phyloP scores from a whole-genome alignment of 2,329 filamentous ascomycete genomes.

The Trichoderma harzianum region DNA sequence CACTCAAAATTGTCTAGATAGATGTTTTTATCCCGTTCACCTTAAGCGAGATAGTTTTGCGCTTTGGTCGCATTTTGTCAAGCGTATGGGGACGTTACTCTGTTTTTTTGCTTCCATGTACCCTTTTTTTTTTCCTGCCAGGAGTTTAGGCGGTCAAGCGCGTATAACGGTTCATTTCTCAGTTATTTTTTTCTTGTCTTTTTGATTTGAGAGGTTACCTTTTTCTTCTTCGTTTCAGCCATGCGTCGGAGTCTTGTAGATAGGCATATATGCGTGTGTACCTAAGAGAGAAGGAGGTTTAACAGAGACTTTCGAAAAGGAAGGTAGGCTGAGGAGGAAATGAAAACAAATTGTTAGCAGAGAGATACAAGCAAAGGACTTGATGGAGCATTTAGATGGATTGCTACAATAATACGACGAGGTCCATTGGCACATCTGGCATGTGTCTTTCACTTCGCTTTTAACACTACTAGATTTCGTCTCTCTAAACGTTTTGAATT shows the following conservation, averaged over 20 bases:
- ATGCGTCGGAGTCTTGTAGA: neutral
- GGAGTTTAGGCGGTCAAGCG: conserved; percentile 11
- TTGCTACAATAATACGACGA: neutral
- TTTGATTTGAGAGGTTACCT: neutral
- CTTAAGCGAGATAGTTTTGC: neutral
- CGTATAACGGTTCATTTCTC: neutral
- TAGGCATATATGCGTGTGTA: neutral
- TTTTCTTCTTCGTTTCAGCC: neutral
- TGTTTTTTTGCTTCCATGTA: neutral
- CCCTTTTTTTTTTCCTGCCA: neutral
- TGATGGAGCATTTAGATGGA: neutral
- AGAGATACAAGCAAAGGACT: neutral
- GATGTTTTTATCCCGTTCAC: neutral
- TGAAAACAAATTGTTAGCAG: neutral
- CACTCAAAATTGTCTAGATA: neutral
- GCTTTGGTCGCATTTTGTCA: neutral
- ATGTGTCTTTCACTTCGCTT: neutral
- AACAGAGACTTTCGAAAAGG: neutral
- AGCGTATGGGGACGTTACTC: neutral
- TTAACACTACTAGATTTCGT: too few relatives aligned
- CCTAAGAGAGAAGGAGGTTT: neutral
- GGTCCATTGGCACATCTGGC: neutral
- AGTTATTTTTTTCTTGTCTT: neutral
- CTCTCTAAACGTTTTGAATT: neutral
- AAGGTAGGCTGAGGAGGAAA: neutral